These are phyloP conservation scores for Bolboschoenoplectus hybrid DNA, from an alignment of 202 grass and related monocot species.

Conservation along the genomic window DNA sequence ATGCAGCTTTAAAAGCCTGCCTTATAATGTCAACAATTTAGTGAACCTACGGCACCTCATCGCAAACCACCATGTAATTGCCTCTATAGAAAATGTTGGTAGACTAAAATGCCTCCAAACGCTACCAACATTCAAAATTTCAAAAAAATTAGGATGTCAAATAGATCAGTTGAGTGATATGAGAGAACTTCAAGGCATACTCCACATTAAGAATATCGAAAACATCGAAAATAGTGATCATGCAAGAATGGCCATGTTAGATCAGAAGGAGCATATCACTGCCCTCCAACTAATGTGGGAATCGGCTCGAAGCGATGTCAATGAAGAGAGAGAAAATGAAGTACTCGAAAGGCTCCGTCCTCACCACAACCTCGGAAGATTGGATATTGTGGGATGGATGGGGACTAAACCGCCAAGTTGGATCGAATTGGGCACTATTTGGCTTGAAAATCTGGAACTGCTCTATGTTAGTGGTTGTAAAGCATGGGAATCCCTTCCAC, in stretches of 20 bases:
- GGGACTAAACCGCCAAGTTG: conserved; percentile 9
- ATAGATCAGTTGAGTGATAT: conserved; percentile 55
- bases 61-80: conserved; percentile 48
- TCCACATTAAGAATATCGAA: conserved; percentile 73
- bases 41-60: conserved; percentile 51
- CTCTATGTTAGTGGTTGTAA: conserved; percentile 47
- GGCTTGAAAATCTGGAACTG: conserved; percentile 44
- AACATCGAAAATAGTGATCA: conserved; percentile 45
- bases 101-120: conserved; percentile 53
- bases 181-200: conserved; percentile 53
- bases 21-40: conserved; percentile 46
- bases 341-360: conserved; percentile 69
- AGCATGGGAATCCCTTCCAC: conserved; percentile 49
- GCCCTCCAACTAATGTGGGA: conserved; percentile 59
- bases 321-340: conserved; percentile 37
- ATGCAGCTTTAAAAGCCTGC: conserved; percentile 41
- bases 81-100: conserved; percentile 52
- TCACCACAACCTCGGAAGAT: conserved; percentile 41
- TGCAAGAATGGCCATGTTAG: conserved; percentile 50
- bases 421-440: neutral
- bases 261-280: conserved; percentile 47
- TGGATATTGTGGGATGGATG: conserved; percentile 46
- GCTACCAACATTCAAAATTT: conserved; percentile 55
- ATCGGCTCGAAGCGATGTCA: conserved; percentile 24
- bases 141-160: conserved; percentile 44